Percentiles rank a stretch among this genome's conserved stretches.
These are phyloP conservation scores for Geosmithia flava DNA, from an alignment of 2,329 filamentous ascomycete genomes.

Conservation along the genomic window DNA sequence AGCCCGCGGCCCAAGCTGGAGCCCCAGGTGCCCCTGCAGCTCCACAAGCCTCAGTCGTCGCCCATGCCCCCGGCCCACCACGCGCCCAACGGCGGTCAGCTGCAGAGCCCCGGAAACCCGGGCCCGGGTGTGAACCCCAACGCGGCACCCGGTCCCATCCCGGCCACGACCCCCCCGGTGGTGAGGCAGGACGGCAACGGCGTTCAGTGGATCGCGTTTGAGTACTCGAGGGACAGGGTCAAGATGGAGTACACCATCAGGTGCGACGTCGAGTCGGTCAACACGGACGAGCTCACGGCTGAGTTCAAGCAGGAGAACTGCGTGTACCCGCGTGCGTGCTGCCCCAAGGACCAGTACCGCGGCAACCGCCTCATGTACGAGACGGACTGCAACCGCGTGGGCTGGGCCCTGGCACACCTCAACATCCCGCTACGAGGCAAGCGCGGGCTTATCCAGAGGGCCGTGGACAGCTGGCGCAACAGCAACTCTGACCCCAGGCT, in stretches of 20 bases:
- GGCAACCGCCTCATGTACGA: constrained; percentile 94
- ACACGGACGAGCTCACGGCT: constrained; percentile 68
- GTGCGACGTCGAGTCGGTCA: constrained; percentile 94
- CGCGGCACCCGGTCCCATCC: constrained; percentile 89
- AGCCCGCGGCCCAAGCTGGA: constrained; percentile 54
- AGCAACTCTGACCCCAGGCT: constrained; percentile 93
- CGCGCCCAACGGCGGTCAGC: constrained; percentile 22
- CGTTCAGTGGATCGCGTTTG: constrained; percentile 97
- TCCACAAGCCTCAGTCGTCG: constrained; percentile 41
- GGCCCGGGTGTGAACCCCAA: constrained; percentile 62
- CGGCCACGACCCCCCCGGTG: constrained; percentile 87
- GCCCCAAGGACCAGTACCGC: constrained; percentile 88
- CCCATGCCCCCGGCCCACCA: constrained; percentile 26
- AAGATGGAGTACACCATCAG: constrained; percentile 99
- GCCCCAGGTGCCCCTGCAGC: constrained; percentile 45
- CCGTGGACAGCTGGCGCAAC: constrained; percentile 97
- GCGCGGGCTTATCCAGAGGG: constrained; percentile 88
- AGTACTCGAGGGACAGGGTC: constrained; percentile 91
- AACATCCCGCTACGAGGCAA: constrained; percentile 88
- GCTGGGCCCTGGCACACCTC: constrained; percentile 92
- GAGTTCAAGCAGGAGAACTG: constrained; percentile 99
- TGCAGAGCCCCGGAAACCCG: constrained; percentile 23
- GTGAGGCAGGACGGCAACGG: constrained; percentile 92
- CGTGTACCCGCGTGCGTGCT: constrained; percentile 92
- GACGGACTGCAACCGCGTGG: constrained; percentile 98